These are phyloP conservation scores for Podila clonocystis DNA, from an alignment of 192 early-diverging fungal species.

Conservation along the genomic window DNA sequence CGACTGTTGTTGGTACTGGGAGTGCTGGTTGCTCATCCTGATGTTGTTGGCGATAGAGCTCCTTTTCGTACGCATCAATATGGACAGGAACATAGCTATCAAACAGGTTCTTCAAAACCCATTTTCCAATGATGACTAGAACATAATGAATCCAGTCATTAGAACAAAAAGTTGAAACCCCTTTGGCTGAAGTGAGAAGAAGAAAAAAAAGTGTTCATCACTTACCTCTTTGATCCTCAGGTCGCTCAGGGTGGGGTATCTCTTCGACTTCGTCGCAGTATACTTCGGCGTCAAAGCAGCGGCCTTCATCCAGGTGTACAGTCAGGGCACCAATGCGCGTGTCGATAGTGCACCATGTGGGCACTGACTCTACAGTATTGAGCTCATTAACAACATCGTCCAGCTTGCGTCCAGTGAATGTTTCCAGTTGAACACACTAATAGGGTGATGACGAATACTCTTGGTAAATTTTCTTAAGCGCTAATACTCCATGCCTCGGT, in stretches of 20 bases:
- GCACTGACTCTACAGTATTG: constrained; percentile 80
- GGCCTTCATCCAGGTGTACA: constrained; percentile 85
- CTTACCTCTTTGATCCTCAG: constrained; percentile 80
- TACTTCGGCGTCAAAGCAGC: constrained; percentile 89
- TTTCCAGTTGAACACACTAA: constrained; percentile 67
- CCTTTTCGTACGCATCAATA: constrained; percentile 61
- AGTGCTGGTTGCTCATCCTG: constrained; percentile 18
- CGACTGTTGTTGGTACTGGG: constrained; percentile 25
- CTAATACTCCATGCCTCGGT: not conserved
- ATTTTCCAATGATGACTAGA: constrained; percentile 84
- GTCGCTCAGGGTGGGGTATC: constrained; percentile 53
- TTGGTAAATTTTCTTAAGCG: no score
- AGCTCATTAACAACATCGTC: constrained; percentile 65
- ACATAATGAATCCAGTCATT: constrained; percentile 44
- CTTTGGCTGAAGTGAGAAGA: not conserved
- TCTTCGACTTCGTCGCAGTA: constrained; percentile 84
- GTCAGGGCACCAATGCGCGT: constrained; percentile 89
- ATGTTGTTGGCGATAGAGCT: constrained; percentile 42
- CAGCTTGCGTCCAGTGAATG: constrained; percentile 61
- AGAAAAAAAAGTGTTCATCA: not conserved
- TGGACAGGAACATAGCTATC: constrained; percentile 61
- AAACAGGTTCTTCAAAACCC: constrained; percentile 84
- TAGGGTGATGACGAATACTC: constrained; percentile 3
- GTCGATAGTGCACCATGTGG: constrained; percentile 94
- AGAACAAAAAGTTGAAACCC: constrained; percentile 41